Evolutionary conservation across 2,329 filamentous ascomycete genomes (phyloP), one percentile per base, ranked within the genome.

Genomic region (Parastagonospora avenae): DNA sequence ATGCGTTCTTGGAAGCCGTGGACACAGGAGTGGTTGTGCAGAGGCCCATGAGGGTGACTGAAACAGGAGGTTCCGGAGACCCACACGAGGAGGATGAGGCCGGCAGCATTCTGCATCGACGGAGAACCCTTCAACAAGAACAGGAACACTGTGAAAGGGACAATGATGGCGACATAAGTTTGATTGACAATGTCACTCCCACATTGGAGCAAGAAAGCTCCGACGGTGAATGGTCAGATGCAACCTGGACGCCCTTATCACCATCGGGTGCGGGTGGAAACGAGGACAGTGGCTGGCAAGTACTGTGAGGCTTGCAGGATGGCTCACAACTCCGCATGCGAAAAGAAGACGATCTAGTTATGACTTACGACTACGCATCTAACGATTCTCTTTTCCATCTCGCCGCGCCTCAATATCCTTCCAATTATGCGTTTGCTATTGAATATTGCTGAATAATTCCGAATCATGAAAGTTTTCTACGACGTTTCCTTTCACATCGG

Each of bases 201-300:
- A 29, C 32, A 4, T 27, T 11, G 12, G 35, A 14, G 8, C 14
- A 37, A 24, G 16, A 15, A 15, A 46, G 16, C 8, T 47, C 48
- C 5, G 48, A 54, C 2, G 46, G 43, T 32, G 54, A 50, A 8
- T 59, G 54, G 53, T 50, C 39, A 2, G 53, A 59, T 12, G 48
- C 50, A 2, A 29, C 46, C n/a, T 19, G 50, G 43, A 55, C 49
- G 37, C 52, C 55, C 3, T 16, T 48, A 12, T 48, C 42, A 10
- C 45, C 45, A 2, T 4, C 15, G 15, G 14, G 27, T 28, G 14
- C 30, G 14, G 9, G 4, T 27, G 11, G 4, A 15, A 27, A 10
- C 29, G 32, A 52, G 8, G 45, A 54, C 8, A 41, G 43, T 10
- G 42, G 39, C 11, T 57, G 54, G 54, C 54, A 57, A 36, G n/a